Evolutionary conservation across 805 yeast species (phyloP).

Genomic region (Nakazawaea sp.): DNA sequence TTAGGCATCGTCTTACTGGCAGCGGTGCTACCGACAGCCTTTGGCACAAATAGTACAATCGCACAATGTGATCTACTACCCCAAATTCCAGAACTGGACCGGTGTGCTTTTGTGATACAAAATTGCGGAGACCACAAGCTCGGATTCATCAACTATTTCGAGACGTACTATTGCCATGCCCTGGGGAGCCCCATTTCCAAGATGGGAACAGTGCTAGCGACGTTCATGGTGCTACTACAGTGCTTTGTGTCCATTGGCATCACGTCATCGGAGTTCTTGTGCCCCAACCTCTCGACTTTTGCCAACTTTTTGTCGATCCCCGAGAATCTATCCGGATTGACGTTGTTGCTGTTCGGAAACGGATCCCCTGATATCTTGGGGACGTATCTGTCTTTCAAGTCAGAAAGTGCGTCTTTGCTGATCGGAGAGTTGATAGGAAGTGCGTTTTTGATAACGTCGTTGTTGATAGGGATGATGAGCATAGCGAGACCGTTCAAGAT

Average conservation of each 20-base stretch:
- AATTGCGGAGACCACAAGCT: slow-evolving; percentile 20
- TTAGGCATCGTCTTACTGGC: no score
- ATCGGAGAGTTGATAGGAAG: slow-evolving; percentile 91
- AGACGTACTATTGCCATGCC: slow-evolving; percentile 24
- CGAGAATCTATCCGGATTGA: slow-evolving; percentile 81
- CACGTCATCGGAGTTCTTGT: slow-evolving; percentile 76
- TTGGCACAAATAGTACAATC: no score
- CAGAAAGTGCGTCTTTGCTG: slow-evolving; percentile 68
- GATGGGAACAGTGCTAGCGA: slow-evolving; percentile 11
- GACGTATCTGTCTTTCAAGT: slow-evolving; percentile 72
- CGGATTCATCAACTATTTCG: slow-evolving; percentile 22
- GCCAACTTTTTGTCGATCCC: slow-evolving; percentile 61
- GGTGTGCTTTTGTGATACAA: slow-evolving; percentile 21
- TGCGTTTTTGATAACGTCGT: slow-evolving; percentile 72
- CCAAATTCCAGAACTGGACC: slow-evolving; percentile 17
- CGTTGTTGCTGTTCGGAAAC: slow-evolving; percentile 85
- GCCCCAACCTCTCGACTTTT: slow-evolving; percentile 73
- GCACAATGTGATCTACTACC: no score
- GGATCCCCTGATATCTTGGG: slow-evolving; percentile 88
- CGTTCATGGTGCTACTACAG: slow-evolving; percentile 16
- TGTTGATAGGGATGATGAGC: slow-evolving; percentile 76
- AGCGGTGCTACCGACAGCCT: no score
- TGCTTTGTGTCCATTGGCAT: slow-evolving; percentile 65
- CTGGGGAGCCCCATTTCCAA: no score
- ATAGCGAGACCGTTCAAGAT: slow-evolving; percentile 60